A percentile compares a stretch with the other conserved stretches of the same genome.
These are phyloP conservation scores for Alternaria angustiovoidea DNA, from an alignment of 2,329 filamentous ascomycete genomes.

Conservation along the genomic window DNA sequence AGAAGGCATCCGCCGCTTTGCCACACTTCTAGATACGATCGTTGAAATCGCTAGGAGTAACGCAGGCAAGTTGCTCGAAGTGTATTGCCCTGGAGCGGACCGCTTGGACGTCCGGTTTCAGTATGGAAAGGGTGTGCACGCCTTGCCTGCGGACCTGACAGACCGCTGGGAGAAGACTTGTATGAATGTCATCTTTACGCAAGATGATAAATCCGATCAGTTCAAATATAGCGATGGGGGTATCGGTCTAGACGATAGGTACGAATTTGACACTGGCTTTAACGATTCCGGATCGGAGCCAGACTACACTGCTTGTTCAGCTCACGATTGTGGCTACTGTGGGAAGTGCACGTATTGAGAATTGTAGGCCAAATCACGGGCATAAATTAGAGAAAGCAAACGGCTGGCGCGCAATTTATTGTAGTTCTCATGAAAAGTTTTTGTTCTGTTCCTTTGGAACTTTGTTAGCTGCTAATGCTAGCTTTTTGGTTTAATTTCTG, in stretches of 20 bases:
- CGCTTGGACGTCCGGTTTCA: constrained; percentile 49
- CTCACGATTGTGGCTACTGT: constrained; percentile 49
- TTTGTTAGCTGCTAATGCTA: accelerated
- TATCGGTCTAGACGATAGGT: not conserved
- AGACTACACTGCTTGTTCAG: constrained; percentile 51
- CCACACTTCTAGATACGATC: constrained; percentile 43
- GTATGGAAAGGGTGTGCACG: constrained; percentile 31
- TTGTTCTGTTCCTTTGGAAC: too few relatives aligned
- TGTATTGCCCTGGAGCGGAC: constrained; percentile 41
- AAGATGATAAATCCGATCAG: constrained; percentile 4
- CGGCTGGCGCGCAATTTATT: too few relatives aligned
- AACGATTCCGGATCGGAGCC: constrained; percentile 33
- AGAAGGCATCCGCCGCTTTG: constrained; percentile 36
- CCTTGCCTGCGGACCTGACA: constrained; percentile 27
- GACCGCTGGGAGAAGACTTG: constrained; percentile 20
- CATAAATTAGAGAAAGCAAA: accelerated
- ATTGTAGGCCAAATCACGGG: not conserved
- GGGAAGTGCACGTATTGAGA: constrained; percentile 45
- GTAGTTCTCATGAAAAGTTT: too few relatives aligned
- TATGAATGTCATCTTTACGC: not conserved
- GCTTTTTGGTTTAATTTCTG: too few relatives aligned
- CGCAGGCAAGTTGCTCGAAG: constrained; percentile 39
- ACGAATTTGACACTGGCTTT: constrained; percentile 15
- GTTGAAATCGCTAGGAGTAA: constrained; percentile 33
- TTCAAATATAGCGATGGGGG: not conserved